These are phyloP conservation scores for Ustulina deusta DNA, from an alignment of 2,329 filamentous ascomycete genomes.

Conservation along the genomic window DNA sequence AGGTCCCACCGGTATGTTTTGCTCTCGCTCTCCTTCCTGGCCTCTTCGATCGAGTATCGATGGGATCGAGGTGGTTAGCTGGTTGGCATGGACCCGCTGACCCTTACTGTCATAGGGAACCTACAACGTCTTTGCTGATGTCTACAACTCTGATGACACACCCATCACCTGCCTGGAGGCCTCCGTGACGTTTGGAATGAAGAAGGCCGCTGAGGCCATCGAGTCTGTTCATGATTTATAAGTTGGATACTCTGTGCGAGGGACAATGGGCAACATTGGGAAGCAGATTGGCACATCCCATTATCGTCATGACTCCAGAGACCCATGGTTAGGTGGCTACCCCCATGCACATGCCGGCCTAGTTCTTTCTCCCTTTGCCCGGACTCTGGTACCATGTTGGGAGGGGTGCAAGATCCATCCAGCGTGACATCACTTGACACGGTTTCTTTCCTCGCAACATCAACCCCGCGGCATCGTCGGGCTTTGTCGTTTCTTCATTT, in stretches of 20 bases:
- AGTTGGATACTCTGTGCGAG: neutral
- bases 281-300: slow-evolving; percentile 17
- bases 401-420: slow-evolving; percentile 33
- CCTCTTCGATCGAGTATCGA: neutral
- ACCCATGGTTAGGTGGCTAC: slow-evolving; percentile 37
- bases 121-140: slow-evolving; percentile 90
- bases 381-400: slow-evolving; percentile 37
- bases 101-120: slow-evolving; percentile 72
- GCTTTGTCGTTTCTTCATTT: slow-evolving; percentile 15
- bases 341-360: slow-evolving; percentile 27
- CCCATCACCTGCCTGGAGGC: slow-evolving; percentile 90
- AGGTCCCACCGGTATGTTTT: slow-evolving; percentile 86
- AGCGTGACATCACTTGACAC: slow-evolving; percentile 1
- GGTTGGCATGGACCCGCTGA: slow-evolving; percentile 6
- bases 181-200: slow-evolving; percentile 70
- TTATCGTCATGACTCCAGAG: slow-evolving; percentile 34
- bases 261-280: slow-evolving; percentile 15
- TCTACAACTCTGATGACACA: slow-evolving; percentile 76
- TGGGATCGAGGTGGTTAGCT: neutral
- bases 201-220: slow-evolving; percentile 42
- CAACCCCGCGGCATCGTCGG: neutral
- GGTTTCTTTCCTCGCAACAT: neutral
- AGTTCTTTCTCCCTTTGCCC: slow-evolving; percentile 29
- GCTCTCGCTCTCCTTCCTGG: neutral
- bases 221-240: slow-evolving; percentile 31